Evolutionary conservation across 495 filamentous ascomycete species (phyloP), one percentile per base, ranked within the genome.

Genomic region (Talaromyces borbonicus): DNA sequence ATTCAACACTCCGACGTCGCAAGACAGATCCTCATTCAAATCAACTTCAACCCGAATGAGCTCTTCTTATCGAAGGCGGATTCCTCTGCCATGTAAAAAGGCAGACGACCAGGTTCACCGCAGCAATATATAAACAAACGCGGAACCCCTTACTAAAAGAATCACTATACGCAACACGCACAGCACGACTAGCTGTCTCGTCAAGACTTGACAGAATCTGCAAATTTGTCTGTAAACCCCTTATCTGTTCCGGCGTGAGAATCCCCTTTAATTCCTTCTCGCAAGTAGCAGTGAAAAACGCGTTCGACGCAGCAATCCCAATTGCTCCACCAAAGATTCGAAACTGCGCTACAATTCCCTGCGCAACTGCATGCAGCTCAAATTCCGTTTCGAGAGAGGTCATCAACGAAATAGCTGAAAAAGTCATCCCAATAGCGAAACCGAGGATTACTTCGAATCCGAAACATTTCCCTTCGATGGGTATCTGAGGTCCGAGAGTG

Each of bases 391-490:
- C 65, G 19, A 75, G 53, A 19, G 62, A 58, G 0, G 65, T 59
- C 27, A 75, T 65, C 16, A 76, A 67, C 22, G 71, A 69, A 30
- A 61, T 59, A 4, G 64, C 62, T 1, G 66, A 64, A 16, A 78
- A 67, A 18, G 60, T 65, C 9, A 78, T 56, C 1, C 74, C 71
- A 12, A 54, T 61, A 2, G 73, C 74, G 3, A 75, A 52, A 3
- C 74, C 74, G 27, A 76, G 66, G 8, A 77, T 53, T 11, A 70
- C 57, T 25, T 74, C 67, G 48, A 66, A 77, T 1, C 67, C 70
- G 48, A 75, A 68, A 27, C 68, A 50, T 15, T 30, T n/a, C 2
- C 56, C 35, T 5, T 40, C 30, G 11, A 58, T 47, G 1, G 47
- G 52, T 8, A 56, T 53, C 4, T 53, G 48, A 0, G 55, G 50